These are phyloP conservation scores for Phylloporus sp. DNA, from an alignment of 768 basidiomycete species.

Conservation along the genomic window DNA sequence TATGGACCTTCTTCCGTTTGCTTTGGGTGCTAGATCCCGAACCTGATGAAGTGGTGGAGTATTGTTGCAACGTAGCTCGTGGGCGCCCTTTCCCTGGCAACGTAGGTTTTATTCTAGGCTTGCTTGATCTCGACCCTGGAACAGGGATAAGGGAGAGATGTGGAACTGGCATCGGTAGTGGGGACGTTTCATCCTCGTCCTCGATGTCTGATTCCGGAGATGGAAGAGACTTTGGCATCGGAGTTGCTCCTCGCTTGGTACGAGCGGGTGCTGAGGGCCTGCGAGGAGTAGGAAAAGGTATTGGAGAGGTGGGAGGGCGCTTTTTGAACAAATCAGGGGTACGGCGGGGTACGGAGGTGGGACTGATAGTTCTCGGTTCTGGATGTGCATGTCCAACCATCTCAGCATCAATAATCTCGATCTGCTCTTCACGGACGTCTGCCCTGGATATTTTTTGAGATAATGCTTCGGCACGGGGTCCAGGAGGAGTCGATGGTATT, in stretches of 20 bases:
- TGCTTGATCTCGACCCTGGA: conserved; percentile 8
- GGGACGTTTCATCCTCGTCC: conserved; percentile 20
- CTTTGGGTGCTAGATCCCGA: conserved; percentile 14
- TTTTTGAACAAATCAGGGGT: conserved; percentile 47
- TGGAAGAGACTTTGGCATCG: conserved; percentile 20
- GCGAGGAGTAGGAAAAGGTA: conserved; percentile 50
- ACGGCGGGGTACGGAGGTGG: conserved; percentile 10
- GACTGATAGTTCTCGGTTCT: conserved; percentile 5
- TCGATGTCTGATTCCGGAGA: conserved; percentile 20
- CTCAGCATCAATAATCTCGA: conserved; percentile 38
- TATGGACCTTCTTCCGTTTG: conserved; percentile 20
- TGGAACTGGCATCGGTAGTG: conserved; percentile 11
- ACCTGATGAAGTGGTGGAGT: not conserved
- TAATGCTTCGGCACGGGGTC: conserved; percentile 22
- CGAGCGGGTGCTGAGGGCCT: conserved; percentile 58
- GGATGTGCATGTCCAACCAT: conserved; percentile 26
- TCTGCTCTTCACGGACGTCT: conserved; percentile 5
- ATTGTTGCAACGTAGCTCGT: conserved; percentile 1
- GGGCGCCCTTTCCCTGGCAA: conserved; percentile 19
- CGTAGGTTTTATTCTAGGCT: conserved; percentile 13
- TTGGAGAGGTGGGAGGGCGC: conserved; percentile 62
- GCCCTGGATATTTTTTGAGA: not conserved
- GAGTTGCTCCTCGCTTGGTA: conserved; percentile 33
- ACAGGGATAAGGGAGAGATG: conserved; percentile 25
- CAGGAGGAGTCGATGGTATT: conserved; percentile 50